Percentiles rank a stretch among this genome's conserved stretches.
These are phyloP conservation scores for Cyberlindnera amylophila DNA, from an alignment of 805 yeast species.

Conservation along the genomic window DNA sequence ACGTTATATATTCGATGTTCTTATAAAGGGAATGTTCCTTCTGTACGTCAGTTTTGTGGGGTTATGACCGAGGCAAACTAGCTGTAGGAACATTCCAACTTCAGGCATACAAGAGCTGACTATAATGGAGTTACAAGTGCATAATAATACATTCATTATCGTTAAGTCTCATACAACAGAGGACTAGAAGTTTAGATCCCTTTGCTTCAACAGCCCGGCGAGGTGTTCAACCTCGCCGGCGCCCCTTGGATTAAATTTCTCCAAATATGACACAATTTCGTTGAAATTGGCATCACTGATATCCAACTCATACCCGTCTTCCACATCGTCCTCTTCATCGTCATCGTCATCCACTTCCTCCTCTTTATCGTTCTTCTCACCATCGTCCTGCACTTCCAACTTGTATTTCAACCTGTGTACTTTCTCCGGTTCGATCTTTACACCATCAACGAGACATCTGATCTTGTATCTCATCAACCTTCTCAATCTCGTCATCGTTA, in stretches of 20 bases:
- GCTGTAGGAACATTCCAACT: too few species aligned
- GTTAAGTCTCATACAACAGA: too few species aligned
- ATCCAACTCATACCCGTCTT: conserved; percentile 30
- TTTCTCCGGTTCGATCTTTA: conserved; percentile 37
- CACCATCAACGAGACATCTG: conserved; percentile 47
- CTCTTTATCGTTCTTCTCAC: conserved; percentile 29
- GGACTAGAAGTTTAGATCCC: not conserved
- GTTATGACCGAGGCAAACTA: too few species aligned
- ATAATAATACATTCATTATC: too few species aligned
- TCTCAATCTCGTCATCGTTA: conserved; percentile 61
- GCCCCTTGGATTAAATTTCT: conserved; percentile 24
- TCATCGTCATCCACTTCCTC: conserved; percentile 33
- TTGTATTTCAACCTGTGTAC: conserved; percentile 39
- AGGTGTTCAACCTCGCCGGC: conserved; percentile 20
- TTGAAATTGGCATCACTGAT: conserved; percentile 23
- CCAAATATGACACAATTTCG: conserved; percentile 21
- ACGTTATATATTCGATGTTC: too few species aligned
- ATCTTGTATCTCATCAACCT: conserved; percentile 70
- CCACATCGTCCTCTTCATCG: conserved; percentile 30
- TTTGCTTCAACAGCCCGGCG: conserved; percentile 15
- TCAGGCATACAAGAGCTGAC: too few species aligned
- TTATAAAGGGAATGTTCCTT: too few species aligned
- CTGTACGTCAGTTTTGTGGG: too few species aligned
- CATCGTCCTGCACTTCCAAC: conserved; percentile 20
- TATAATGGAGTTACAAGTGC: too few species aligned